These are phyloP conservation scores for Saxispiralis lemnorum DNA, from an alignment of 495 filamentous ascomycete genomes.

Conservation along the genomic window DNA sequence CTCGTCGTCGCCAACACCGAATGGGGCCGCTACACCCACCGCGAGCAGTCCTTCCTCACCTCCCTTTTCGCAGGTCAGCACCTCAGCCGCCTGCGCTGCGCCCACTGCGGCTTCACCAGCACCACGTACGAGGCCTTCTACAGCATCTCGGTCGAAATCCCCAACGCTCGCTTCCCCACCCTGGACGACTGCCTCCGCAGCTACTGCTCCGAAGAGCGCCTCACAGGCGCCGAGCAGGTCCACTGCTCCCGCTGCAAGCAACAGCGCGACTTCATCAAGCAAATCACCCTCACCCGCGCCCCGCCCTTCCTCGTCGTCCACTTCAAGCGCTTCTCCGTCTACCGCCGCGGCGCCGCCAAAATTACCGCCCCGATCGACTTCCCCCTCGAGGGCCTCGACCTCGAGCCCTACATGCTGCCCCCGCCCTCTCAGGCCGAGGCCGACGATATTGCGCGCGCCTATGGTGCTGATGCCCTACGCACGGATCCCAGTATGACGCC, in stretches of 20 bases:
- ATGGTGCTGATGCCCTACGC: slow-evolving; percentile 9
- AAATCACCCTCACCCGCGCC: slow-evolving; percentile 54
- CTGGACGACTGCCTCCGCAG: slow-evolving; percentile 45
- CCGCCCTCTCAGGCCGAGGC: slow-evolving; percentile 19
- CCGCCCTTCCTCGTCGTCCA: slow-evolving; percentile 57
- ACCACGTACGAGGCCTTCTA: slow-evolving; percentile 61
- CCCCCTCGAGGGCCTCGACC: slow-evolving; percentile 44
- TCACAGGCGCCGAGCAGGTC: slow-evolving; percentile 53
- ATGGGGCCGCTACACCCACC: slow-evolving; percentile 52
- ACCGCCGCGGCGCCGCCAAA: slow-evolving; percentile 41
- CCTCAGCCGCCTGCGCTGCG: slow-evolving; percentile 44
- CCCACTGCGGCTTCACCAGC: slow-evolving; percentile 44
- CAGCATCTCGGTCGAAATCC: slow-evolving; percentile 50
- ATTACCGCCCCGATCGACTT: slow-evolving; percentile 52
- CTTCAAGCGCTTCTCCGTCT: slow-evolving; percentile 53
- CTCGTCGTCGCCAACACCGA: slow-evolving; percentile 43
- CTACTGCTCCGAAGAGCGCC: slow-evolving; percentile 50
- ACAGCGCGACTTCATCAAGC: slow-evolving; percentile 50
- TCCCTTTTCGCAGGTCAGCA: slow-evolving; percentile 58
- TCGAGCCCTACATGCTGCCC: slow-evolving; percentile 41
- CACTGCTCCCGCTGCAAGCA: slow-evolving; percentile 54
- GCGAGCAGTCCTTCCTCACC: slow-evolving; percentile 47
- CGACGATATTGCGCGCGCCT: slow-evolving; percentile 10
- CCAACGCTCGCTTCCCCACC: slow-evolving; percentile 24
- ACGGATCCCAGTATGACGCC: slow-evolving; percentile 36